These are phyloP conservation scores for Pseudogymnoascus destructans DNA, from an alignment of 2,329 filamentous ascomycete genomes.

Conservation along the genomic window DNA sequence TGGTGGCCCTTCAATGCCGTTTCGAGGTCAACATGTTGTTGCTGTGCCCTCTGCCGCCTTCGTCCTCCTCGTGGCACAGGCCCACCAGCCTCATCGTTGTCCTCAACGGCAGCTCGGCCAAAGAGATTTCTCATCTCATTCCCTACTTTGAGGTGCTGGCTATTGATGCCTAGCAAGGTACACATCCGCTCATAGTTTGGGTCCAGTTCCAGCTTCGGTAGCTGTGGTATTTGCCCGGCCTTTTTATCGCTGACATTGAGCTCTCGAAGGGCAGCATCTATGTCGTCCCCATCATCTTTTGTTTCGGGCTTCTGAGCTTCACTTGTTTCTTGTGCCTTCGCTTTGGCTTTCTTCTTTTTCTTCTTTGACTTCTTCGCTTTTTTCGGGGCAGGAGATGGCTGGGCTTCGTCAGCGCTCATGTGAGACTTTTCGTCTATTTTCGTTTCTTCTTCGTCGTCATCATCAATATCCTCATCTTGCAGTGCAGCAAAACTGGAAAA, in stretches of 20 bases:
- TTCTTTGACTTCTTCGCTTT: slow-evolving; percentile 50
- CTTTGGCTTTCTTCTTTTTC: slow-evolving; percentile 36
- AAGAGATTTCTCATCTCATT: slow-evolving; percentile 83
- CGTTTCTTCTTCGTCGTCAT: slow-evolving; percentile 25
- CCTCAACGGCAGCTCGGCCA: slow-evolving; percentile 48
- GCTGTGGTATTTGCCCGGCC: slow-evolving; percentile 10
- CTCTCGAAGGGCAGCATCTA: slow-evolving; percentile 49
- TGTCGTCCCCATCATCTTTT: slow-evolving; percentile 39
- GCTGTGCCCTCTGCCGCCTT: slow-evolving; percentile 30
- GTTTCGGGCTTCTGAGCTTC: slow-evolving; percentile 21
- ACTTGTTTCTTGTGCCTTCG: slow-evolving; percentile 24
- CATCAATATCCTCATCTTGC: slow-evolving; percentile 29
- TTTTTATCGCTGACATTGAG: slow-evolving; percentile 33
- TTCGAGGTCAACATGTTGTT: slow-evolving; percentile 31
- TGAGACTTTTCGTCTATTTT: slow-evolving; percentile 22
- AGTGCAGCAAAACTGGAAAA: slow-evolving; percentile 39
- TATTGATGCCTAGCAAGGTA: slow-evolving; percentile 47
- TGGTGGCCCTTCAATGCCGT: slow-evolving; percentile 30
- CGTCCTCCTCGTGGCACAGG: slow-evolving; percentile 27
- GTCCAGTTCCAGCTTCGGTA: slow-evolving; percentile 19
- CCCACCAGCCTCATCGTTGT: slow-evolving; percentile 35
- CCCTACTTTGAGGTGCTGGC: slow-evolving; percentile 65
- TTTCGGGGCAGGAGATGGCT: slow-evolving; percentile 27
- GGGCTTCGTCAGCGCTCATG: slow-evolving; percentile 23
- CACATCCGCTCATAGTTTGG: slow-evolving; percentile 34